These are phyloP conservation scores for Rhodamnia rubescens DNA, from an alignment of 345 rosid genomes.

Conservation along the genomic window DNA sequence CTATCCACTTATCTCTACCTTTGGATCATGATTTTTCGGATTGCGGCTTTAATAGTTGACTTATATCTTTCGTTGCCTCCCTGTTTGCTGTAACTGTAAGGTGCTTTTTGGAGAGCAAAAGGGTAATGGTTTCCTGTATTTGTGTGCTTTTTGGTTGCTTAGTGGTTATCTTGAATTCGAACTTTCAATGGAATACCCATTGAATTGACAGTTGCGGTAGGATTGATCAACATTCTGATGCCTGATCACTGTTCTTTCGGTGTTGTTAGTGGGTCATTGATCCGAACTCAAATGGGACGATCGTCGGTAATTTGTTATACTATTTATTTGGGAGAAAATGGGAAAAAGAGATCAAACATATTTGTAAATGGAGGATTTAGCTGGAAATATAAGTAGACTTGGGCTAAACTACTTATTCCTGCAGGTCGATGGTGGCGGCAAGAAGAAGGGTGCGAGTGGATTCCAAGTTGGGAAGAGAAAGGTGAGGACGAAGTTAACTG, in stretches of 20 bases:
- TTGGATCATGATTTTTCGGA: neutral
- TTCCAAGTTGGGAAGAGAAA: slow-evolving; percentile 86
- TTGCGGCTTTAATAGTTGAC: neutral
- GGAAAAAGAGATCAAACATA: neutral
- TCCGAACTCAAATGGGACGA: neutral
- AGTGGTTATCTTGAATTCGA: neutral
- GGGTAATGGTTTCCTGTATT: neutral
- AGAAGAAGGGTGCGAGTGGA: slow-evolving; percentile 53
- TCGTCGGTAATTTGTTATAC: neutral
- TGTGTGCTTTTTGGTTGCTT: neutral
- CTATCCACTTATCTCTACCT: neutral
- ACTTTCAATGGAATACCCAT: neutral
- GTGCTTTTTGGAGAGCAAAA: neutral
- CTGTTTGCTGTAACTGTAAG: neutral
- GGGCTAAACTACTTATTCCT: neutral
- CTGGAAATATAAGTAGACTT: neutral
- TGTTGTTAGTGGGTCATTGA: neutral
- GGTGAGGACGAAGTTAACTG: slow-evolving; percentile 71
- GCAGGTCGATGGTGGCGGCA: slow-evolving; percentile 67
- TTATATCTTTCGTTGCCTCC: neutral
- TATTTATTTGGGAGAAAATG: neutral
- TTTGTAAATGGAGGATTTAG: neutral
- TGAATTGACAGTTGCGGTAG: neutral
- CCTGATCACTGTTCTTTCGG: neutral
- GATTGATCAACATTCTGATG: neutral